Percentiles rank a stretch among this genome's conserved stretches.
phyloP scores from a whole-genome alignment of 257 asterid genomes.

The Coffea canephora region DNA sequence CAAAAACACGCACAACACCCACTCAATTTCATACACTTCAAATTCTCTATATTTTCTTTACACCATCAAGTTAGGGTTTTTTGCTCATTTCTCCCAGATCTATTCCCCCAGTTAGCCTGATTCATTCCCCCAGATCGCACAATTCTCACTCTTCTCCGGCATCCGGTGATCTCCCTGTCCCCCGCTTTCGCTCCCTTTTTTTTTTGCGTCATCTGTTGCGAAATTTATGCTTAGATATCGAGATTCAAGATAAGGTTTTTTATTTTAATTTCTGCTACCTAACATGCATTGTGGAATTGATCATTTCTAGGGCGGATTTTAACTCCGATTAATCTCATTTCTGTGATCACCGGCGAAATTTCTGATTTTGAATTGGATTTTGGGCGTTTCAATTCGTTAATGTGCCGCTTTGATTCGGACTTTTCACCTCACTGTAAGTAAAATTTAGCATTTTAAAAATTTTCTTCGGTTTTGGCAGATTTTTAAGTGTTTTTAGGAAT shows the following conservation, averaged over 20 bases:
- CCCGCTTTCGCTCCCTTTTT: not conserved
- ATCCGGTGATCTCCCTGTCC: conserved; percentile 3
- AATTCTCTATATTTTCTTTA: not conserved
- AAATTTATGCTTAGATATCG: not conserved
- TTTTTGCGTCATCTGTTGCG: not conserved
- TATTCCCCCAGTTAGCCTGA: not conserved
- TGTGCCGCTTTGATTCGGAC: conserved; percentile 29
- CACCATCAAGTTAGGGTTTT: conserved; percentile 19
- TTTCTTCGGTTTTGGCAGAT: not conserved
- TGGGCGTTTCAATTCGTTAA: conserved; percentile 16
- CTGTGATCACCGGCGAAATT: conserved; percentile 8
- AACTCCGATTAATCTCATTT: not conserved
- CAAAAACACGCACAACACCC: conserved; percentile 12
- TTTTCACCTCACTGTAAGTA: conserved; percentile 27
- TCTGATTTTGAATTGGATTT: conserved; percentile 18
- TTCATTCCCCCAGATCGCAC: not conserved
- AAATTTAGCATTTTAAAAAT: conserved; percentile 6
- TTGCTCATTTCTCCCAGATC: conserved; percentile 23
- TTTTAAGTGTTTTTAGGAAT: not conserved
- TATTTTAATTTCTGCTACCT: conserved; percentile 10
- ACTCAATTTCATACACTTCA: not conserved
- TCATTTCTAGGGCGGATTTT: conserved; percentile 9
- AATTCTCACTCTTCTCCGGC: conserved; percentile 1
- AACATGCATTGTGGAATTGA: conserved; percentile 8
- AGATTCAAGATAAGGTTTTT: not conserved